Evolutionary conservation across 1,284 basidiomycete genomes (phyloP), one percentile per base, ranked within the genome.

Genomic region (Ceratobasidium sp.): DNA sequence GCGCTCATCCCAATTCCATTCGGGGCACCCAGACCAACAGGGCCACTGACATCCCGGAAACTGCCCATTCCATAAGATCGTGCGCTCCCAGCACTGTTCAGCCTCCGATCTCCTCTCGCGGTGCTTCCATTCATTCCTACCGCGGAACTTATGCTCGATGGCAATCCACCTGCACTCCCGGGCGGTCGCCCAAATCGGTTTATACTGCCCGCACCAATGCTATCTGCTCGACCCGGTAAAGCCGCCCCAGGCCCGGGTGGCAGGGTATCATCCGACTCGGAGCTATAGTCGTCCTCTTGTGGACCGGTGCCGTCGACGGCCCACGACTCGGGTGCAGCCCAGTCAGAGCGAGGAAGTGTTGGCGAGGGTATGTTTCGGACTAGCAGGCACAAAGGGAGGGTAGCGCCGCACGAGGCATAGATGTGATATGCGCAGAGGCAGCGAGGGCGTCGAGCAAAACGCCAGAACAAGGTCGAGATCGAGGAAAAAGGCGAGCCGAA

Each of bases 251-350:
- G 22, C 1, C 32, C 47, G 17, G 57, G 57, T 17, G 62, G 25
- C 13, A 65, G 62, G 10, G 34, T 50, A 43, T 54, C 62, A 50
- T 65, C 62, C 27, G 62, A 65, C 17, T 76, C 77, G 12, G 75
- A 75, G 65, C 76, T 77, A 8, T 76, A 74, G n/a, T 75, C 77
- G n/a, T 77, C 76, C 4, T 75, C 76, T 6, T 72, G 75, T 0
- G 76, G 77, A 27, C 78, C 79, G 47, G 82, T 81, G 0, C 76
- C 79, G 72, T 83, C 81, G 15, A 84, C 83, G 15, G 82, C 82
- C 83, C 83, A 84, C 13, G 80, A 81, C 70, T 84, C 82, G 1
- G 83, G 83, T 0, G 82, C 81, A 0, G 80, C 80, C 82, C 82
- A 84, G 2, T 80, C 79, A 17, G 70, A 65, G 34, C 62, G 62